Evolutionary conservation across 148 eudicot species (phyloP).

Genomic region (Heliamphora exappendiculata): DNA sequence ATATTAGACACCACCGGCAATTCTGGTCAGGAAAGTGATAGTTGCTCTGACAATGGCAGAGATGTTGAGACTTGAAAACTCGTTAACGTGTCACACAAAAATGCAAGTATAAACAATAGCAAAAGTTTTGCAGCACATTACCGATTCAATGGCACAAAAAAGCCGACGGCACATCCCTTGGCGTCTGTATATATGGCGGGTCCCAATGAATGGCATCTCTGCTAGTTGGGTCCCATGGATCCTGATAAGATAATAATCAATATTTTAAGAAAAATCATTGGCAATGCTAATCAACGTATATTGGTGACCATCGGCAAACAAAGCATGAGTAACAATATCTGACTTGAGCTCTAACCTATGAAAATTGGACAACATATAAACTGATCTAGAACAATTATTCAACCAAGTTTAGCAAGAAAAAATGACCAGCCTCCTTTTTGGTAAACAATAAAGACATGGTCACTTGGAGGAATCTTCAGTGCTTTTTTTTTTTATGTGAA

Average conservation of each 20-base stretch:
- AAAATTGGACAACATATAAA: background rate
- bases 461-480: background rate
- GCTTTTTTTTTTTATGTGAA: no score
- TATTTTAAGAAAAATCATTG: background rate
- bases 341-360: background rate
- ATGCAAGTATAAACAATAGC: background rate
- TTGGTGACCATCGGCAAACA: background rate
- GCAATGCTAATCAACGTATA: background rate
- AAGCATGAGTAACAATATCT: background rate
- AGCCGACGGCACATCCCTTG: constrained; percentile 99
- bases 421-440: background rate
- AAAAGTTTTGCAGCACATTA: constrained; percentile 20
- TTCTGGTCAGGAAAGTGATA: no score
- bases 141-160: constrained; percentile 76
- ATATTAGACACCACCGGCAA: no score
- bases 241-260: constrained; percentile 31
- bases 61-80: no score
- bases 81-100: background rate
- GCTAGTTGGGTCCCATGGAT: constrained; percentile 79
- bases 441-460: background rate
- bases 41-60: background rate
- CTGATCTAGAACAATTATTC: background rate
- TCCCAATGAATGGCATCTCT: constrained; percentile 98
- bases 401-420: background rate
- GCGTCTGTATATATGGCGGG: constrained; percentile 85